A percentile compares a stretch with the other conserved stretches of the same genome.
Evolutionary conservation across 768 basidiomycete species (phyloP).

Genomic region (Leccinum subgranulosum): DNA sequence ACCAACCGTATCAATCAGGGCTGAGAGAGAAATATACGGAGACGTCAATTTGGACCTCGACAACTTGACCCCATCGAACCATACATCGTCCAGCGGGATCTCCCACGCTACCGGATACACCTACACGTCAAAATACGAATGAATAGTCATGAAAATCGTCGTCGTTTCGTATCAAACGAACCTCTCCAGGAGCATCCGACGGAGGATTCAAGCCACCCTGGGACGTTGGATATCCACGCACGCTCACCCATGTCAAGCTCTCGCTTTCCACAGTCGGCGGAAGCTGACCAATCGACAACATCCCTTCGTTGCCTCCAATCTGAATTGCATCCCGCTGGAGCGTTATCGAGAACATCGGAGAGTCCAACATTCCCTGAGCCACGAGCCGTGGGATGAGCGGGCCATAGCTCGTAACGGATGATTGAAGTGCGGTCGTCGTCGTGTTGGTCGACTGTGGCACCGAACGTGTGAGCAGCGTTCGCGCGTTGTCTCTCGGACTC

Average conservation of each 20-base stretch:
- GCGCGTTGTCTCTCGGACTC: not conserved
- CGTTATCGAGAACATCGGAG: constrained; percentile 53
- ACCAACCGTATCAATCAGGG: constrained; percentile 66
- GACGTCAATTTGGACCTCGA: constrained; percentile 51
- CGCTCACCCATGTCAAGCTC: constrained; percentile 61
- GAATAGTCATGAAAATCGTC: not conserved
- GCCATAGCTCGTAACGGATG: constrained; percentile 40
- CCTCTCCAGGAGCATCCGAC: constrained; percentile 57
- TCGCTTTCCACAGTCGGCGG: constrained; percentile 47
- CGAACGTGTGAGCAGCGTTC: constrained; percentile 2
- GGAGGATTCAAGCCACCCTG: constrained; percentile 58
- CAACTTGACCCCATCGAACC: constrained; percentile 61
- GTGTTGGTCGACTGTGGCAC: constrained; percentile 1
- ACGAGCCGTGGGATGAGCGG: constrained; percentile 50
- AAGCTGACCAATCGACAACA: constrained; percentile 64
- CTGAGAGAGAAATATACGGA: constrained; percentile 52
- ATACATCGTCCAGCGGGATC: constrained; percentile 66
- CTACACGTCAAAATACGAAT: constrained; percentile 27
- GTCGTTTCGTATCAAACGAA: constrained; percentile 25
- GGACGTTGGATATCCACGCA: constrained; percentile 50
- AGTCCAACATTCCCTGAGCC: constrained; percentile 32
- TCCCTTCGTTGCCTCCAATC: constrained; percentile 64
- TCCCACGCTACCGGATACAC: constrained; percentile 71
- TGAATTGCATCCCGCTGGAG: constrained; percentile 69
- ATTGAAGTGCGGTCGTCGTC: constrained; percentile 32